Conservation (phyloP, 495 filamentous ascomycete genomes). For the Talaromyces ruber region DNA sequence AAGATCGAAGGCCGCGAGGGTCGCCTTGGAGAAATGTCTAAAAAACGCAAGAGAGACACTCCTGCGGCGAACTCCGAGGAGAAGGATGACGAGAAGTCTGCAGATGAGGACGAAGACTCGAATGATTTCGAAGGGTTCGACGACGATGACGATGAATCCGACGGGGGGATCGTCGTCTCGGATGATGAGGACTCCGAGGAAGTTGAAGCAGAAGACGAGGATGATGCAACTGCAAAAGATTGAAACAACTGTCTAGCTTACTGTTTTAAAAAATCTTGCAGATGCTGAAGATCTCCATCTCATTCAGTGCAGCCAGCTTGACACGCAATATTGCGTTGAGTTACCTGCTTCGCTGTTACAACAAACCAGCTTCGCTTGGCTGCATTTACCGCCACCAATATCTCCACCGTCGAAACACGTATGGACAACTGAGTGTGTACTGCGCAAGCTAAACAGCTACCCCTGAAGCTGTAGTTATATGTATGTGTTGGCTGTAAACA, state of each 20-base stretch:
- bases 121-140: slow-evolving; percentile 32
- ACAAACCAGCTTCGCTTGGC: neutral
- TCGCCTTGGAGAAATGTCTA: slow-evolving; percentile 55
- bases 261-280: neutral
- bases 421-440: neutral
- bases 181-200: slow-evolving; percentile 10
- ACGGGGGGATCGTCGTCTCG: slow-evolving; percentile 20
- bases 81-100: slow-evolving; percentile 8
- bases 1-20: slow-evolving; percentile 51
- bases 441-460: neutral
- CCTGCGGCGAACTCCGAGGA: slow-evolving; percentile 19
- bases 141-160: slow-evolving; percentile 15
- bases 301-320: neutral
- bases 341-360: neutral
- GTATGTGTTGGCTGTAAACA: neutral
- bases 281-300: neutral
- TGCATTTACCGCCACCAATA: neutral
- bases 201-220: slow-evolving; percentile 15
- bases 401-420: neutral
- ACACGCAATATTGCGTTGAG: neutral
- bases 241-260: neutral
- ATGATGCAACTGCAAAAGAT: neutral
- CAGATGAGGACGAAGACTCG: slow-evolving; percentile 15
- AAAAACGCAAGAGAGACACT: slow-evolving; percentile 44
- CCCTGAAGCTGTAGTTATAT: neutral